Evolutionary conservation across 164 flowering plant genomes (phyloP), one percentile per base, ranked within the genome.

Genomic region (Cinnamomum micranthum): DNA sequence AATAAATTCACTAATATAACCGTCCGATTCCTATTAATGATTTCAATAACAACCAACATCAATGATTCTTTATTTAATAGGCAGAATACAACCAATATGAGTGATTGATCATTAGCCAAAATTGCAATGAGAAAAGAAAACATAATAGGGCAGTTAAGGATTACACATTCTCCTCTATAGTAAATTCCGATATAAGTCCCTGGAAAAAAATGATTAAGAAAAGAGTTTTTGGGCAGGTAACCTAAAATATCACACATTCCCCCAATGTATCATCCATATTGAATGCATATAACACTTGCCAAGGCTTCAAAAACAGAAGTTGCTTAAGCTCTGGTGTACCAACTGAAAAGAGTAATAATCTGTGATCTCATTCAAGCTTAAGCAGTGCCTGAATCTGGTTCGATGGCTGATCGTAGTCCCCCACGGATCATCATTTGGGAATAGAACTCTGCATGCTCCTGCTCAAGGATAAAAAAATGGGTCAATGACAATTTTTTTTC

Each of bases 391-490:
- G 88, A 82, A 76, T 86, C 88, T 28, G 88, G 87, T 78, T 86
- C 87, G 55, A 84, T 82, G 2, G 80, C 75, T 55, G 88, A 84
- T 24, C 50, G 65, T 47, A 86, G 70, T 6, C 88, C 88, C 66
- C 83, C 73, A 58, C 77, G 79, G 11, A 68, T 67, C 84, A 86
- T 81, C 88, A 86, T 86, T 68, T 86, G 83, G 6, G 85, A 59
- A 72, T 84, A 86, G 60, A 84, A 84, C 71, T 86, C 87, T 6
- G 88, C 88, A 73, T 86, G 87, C 74, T 86, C 88, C 88, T 86
- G 84, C 41, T 28, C 68, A 66, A 55, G 58, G 52, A 76, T 52
- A 24, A 66, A 71, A 52, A 24, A 55, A 28, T 19, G 2, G 17
- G 33, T 15, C n/a, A 27, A 13, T 5, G 47, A 64, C 6, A 64